A percentile compares a stretch with the other conserved stretches of the same genome.
These are phyloP conservation scores for Amylocystis lapponica DNA, from an alignment of 768 basidiomycete genomes.

Conservation along the genomic window DNA sequence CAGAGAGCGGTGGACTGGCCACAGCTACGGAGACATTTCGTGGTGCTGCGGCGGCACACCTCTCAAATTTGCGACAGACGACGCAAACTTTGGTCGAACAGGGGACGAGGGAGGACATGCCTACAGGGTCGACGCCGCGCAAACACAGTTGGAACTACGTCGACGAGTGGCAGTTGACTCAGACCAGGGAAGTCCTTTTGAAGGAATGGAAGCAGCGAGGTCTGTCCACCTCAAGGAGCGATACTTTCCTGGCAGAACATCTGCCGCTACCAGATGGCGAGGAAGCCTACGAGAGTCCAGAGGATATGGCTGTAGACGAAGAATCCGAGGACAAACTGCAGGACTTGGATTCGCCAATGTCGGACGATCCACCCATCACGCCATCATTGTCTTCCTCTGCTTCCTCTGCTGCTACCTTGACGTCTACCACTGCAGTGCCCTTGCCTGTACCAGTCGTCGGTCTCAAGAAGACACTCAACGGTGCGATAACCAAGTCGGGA, in stretches of 20 bases:
- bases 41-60: constrained; percentile 33
- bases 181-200: constrained; percentile 55
- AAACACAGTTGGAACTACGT: constrained; percentile 68
- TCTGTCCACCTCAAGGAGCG: constrained; percentile 22
- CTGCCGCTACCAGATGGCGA: constrained; percentile 28
- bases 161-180: constrained; percentile 69
- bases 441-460: constrained; percentile 10
- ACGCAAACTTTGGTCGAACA: constrained; percentile 47
- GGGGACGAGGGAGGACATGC: constrained; percentile 54
- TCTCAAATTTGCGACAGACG: constrained; percentile 45
- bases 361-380: background rate
- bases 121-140: constrained; percentile 72
- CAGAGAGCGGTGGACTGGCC: constrained; percentile 42
- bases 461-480: constrained; percentile 14
- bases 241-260: constrained; percentile 35
- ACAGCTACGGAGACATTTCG: constrained; percentile 40
- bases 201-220: constrained; percentile 40
- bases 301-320: constrained; percentile 12
- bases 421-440: constrained; percentile 9
- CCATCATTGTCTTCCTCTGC: constrained; percentile 32
- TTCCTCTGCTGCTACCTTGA: constrained; percentile 33
- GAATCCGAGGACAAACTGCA: constrained; percentile 22
- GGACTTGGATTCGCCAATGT: constrained; percentile 12
- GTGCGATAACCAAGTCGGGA: constrained; percentile 12
- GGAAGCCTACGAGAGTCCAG: constrained; percentile 11